Evolutionary conservation across 2,329 filamentous ascomycete genomes (phyloP), one percentile per base, ranked within the genome.

Genomic region (Xylaria sp.): DNA sequence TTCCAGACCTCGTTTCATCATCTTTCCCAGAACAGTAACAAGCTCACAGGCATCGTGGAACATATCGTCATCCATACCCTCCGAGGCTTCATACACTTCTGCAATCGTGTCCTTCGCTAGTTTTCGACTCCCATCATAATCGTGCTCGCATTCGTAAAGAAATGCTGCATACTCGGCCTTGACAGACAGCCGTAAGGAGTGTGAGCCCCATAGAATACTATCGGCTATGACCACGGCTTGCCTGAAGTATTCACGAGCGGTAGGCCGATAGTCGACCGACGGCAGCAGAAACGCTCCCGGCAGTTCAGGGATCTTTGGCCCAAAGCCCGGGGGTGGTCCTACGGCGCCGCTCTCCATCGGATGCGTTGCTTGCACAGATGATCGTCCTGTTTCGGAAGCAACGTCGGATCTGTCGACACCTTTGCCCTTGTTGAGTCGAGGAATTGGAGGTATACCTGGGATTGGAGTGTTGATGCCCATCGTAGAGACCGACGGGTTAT

Each of bases 151-250:
- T 77, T 98, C 96, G 83, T 95, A 97, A 0, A 97, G 83, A 78
- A 97, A 99, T 0, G 94, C 94, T 15, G 92, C 89, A 78, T 97
- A 97, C 79, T 99, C 96, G 0, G 97, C 91, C 75, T 96, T 96
- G 60, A 97, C 91, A 0, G 93, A 97, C 0, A 99, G 83, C 0
- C 95, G 91, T 18, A 99, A 83, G 0, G 96, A 96, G 77, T 98
- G 94, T 0, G 93, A 97, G 2, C 94, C 93, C 78, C 93, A 93
- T 0, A 98, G 87, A 10, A 94, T 84, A 30, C 84, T 82, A 56
- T 94, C 92, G 2, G 95, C 92, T 3, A 97, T 85, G 0, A 85
- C 81, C 6, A 91, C 87, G 1, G 94, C 94, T 65, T 94, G 90
- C 48, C 87, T 87, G 78, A 99, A 99, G 77, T 92, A 93, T 60